Conservation (phyloP, 2,329 filamentous ascomycete genomes). For the Ceratocystiopsis brevicomis region DNA sequence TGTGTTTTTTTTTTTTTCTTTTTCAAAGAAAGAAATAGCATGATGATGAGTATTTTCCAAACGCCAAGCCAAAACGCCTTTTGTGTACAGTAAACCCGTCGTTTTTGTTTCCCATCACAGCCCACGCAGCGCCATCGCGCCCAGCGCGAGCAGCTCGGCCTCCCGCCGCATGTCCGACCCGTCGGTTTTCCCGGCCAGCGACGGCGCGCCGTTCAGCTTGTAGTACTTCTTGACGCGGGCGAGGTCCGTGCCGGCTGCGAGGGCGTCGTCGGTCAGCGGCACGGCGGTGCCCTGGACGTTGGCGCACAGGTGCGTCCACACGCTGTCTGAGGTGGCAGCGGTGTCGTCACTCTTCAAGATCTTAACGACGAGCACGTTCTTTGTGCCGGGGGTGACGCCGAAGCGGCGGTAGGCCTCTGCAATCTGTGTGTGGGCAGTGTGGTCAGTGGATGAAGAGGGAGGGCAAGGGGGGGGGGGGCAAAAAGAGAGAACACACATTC, state of each 20-base stretch:
- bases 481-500: conserved; percentile 37
- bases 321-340: conserved; percentile 22
- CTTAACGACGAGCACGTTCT: conserved; percentile 63
- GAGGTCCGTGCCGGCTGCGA: conserved; percentile 43
- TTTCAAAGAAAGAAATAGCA: too few species aligned
- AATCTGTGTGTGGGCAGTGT: conserved; percentile 37
- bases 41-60: too few species aligned
- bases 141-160: conserved; percentile 51
- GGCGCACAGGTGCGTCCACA: conserved; percentile 39
- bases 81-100: too few species aligned
- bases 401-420: conserved; percentile 79
- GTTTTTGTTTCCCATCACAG: conserved; percentile 16
- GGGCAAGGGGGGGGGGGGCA: not conserved
- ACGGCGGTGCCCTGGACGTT: conserved; percentile 42
- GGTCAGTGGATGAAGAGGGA: not conserved
- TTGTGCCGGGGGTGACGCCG: conserved; percentile 55
- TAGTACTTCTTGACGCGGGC: conserved; percentile 65
- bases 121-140: conserved; percentile 61
- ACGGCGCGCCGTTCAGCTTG: conserved; percentile 50
- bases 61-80: not conserved
- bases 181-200: conserved; percentile 14
- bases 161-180: conserved; percentile 20
- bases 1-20: too few species aligned
- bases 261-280: conserved; percentile 42
- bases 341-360: conserved; percentile 33